These are phyloP conservation scores for Candida anglica DNA, from an alignment of 805 yeast genomes.

Conservation along the genomic window DNA sequence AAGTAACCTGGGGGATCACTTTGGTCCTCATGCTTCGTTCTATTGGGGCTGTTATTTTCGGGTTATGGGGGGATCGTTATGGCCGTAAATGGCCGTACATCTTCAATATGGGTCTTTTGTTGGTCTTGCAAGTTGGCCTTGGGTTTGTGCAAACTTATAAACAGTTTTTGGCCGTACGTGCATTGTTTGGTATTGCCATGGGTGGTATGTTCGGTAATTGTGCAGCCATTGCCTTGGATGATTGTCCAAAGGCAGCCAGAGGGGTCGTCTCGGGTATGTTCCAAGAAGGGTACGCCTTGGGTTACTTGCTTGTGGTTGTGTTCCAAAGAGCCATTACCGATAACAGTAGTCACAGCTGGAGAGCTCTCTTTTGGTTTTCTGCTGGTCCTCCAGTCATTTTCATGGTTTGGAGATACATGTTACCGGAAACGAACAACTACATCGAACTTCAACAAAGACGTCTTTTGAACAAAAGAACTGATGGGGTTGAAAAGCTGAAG, in stretches of 20 bases:
- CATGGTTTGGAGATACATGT: constrained; percentile 28
- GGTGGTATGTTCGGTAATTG: constrained; percentile 57
- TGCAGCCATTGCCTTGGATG: constrained; percentile 51
- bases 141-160: constrained; percentile 55
- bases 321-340: constrained; percentile 62
- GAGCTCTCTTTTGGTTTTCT: constrained; percentile 65
- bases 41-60: constrained; percentile 61
- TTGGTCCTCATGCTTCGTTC: constrained; percentile 66
- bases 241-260: constrained; percentile 48
- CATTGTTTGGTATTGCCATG: constrained; percentile 55
- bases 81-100: constrained; percentile 61
- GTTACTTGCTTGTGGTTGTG: constrained; percentile 60
- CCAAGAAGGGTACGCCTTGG: constrained; percentile 79
- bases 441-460: too few relatives aligned
- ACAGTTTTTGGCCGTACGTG: constrained; percentile 60
- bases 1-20: constrained; percentile 64
- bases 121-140: constrained; percentile 56
- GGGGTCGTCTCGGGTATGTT: constrained; percentile 64
- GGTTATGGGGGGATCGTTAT: constrained; percentile 53
- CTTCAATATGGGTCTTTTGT: constrained; percentile 41
- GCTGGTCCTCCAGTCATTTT: constrained; percentile 58
- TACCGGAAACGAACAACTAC: constrained; percentile 46
- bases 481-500: constrained; percentile 7
- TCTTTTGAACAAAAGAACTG: constrained; percentile 36
- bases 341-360: constrained; percentile 53